Percentiles rank a stretch among this genome's conserved stretches.
Evolutionary conservation across 2,329 filamentous ascomycete species (phyloP).

Genomic region (Penicillium expansum): DNA sequence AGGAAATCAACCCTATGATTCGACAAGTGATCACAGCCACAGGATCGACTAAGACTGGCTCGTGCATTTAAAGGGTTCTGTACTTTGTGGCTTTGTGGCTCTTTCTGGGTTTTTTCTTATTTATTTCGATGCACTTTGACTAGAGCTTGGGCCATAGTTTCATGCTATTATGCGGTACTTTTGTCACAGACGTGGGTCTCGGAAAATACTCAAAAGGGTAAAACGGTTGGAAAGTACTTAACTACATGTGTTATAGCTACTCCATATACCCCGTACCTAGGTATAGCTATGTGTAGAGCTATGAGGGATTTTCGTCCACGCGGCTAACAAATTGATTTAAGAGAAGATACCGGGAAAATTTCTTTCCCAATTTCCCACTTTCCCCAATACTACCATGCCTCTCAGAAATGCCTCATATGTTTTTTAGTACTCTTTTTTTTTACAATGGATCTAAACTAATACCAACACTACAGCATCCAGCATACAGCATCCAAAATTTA

Average conservation of each 20-base stretch:
- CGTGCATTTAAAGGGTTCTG: slow-evolving; percentile 15
- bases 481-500: too few species aligned
- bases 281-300: too few species aligned
- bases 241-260: too few species aligned
- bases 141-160: slow-evolving; percentile 16
- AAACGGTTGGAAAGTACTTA: neutral
- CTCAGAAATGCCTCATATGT: slow-evolving; percentile 26
- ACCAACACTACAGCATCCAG: too few species aligned
- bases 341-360: too few species aligned
- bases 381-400: neutral
- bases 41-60: slow-evolving; percentile 20
- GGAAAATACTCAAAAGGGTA: too few species aligned
- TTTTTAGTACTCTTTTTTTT: neutral
- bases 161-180: slow-evolving; percentile 6
- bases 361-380: too few species aligned
- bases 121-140: slow-evolving; percentile 3
- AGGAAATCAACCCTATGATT: slow-evolving; percentile 12
- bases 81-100: slow-evolving; percentile 7
- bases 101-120: neutral
- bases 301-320: slow-evolving; percentile 14
- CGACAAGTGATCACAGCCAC: slow-evolving; percentile 18
- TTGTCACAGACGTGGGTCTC: too few species aligned
- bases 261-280: too few species aligned
- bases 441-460: neutral
- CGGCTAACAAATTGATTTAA: too few species aligned